These are phyloP conservation scores for Heritiera littoralis DNA, from an alignment of 345 rosid genomes.

Conservation along the genomic window DNA sequence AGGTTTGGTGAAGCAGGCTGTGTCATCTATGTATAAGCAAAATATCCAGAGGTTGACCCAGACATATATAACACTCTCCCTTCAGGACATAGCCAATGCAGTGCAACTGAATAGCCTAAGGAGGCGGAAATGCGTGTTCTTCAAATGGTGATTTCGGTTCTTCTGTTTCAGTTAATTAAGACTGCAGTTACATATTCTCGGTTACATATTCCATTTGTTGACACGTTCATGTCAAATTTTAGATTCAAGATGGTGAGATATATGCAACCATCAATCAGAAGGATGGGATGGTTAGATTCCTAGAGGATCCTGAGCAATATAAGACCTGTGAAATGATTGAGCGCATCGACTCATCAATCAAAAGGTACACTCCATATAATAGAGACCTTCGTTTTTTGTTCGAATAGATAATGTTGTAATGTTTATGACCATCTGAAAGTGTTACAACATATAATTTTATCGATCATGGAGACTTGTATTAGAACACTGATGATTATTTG, in stretches of 20 bases:
- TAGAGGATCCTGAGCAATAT: slow-evolving; percentile 97
- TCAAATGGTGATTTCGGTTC: slow-evolving; percentile 68
- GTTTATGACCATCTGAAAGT: not conserved
- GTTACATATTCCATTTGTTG: not conserved
- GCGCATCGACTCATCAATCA: slow-evolving; percentile 77
- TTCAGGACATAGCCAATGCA: slow-evolving; percentile 86
- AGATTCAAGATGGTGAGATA: slow-evolving; percentile 98
- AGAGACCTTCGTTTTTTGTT: not conserved
- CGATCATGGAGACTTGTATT: not conserved
- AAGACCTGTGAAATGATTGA: slow-evolving; percentile 88
- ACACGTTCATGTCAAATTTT: slow-evolving; percentile 26
- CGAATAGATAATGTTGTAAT: not conserved
- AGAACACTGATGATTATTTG: not conserved
- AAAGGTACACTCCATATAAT: slow-evolving; percentile 52
- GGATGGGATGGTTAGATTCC: slow-evolving; percentile 99
- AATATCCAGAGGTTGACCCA: slow-evolving; percentile 96
- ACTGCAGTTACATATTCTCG: not conserved
- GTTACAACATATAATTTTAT: not conserved
- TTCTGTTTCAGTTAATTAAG: slow-evolving; percentile 20
- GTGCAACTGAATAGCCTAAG: slow-evolving; percentile 77
- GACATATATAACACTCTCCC: slow-evolving; percentile 90
- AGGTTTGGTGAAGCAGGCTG: slow-evolving; percentile 91
- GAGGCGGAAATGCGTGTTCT: slow-evolving; percentile 99
- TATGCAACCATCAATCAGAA: slow-evolving; percentile 95
- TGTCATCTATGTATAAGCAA: slow-evolving; percentile 89